These are phyloP conservation scores for Ogataea thermomethanolica DNA, from an alignment of 805 yeast species.

Conservation along the genomic window DNA sequence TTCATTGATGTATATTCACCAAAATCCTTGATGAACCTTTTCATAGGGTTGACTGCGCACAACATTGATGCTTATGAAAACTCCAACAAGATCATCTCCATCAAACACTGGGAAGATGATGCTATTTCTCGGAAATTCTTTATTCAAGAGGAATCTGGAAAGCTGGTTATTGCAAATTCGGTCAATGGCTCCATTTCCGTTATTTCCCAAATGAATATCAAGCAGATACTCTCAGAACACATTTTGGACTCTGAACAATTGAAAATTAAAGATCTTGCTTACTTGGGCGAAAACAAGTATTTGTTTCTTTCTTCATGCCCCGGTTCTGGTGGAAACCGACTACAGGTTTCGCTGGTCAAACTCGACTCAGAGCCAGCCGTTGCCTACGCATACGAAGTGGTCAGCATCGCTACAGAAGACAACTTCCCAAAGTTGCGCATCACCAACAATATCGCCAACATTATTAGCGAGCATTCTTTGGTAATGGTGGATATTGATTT, in stretches of 20 bases:
- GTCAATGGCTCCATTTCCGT: conserved; percentile 32
- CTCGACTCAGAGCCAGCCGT: conserved; percentile 1
- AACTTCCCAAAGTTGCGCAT: conserved; percentile 26
- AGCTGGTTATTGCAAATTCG: conserved; percentile 34
- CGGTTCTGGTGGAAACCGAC: conserved; percentile 30
- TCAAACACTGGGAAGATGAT: conserved; percentile 45
- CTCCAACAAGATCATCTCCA: conserved; percentile 51
- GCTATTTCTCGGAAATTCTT: conserved; percentile 40
- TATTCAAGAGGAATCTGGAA: conserved; percentile 46
- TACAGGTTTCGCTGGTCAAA: conserved; percentile 38
- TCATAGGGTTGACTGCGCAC: conserved; percentile 17
- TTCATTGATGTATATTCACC: conserved; percentile 23
- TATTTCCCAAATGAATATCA: conserved; percentile 29
- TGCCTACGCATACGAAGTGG: conserved; percentile 2
- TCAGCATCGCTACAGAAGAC: conserved; percentile 1
- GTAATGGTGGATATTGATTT: conserved; percentile 56
- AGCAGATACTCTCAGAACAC: conserved; percentile 11
- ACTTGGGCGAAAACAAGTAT: conserved; percentile 40
- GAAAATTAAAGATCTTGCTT: conserved; percentile 59
- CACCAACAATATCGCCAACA: conserved; percentile 40
- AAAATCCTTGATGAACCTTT: conserved; percentile 19
- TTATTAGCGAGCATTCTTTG: conserved; percentile 56
- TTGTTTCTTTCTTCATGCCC: conserved; percentile 48
- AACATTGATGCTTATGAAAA: conserved; percentile 20
- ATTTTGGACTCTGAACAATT: conserved; percentile 43